Base-by-base conservation (phyloP, 148 eudicot genomes). In the Chenopodium album region DNA sequence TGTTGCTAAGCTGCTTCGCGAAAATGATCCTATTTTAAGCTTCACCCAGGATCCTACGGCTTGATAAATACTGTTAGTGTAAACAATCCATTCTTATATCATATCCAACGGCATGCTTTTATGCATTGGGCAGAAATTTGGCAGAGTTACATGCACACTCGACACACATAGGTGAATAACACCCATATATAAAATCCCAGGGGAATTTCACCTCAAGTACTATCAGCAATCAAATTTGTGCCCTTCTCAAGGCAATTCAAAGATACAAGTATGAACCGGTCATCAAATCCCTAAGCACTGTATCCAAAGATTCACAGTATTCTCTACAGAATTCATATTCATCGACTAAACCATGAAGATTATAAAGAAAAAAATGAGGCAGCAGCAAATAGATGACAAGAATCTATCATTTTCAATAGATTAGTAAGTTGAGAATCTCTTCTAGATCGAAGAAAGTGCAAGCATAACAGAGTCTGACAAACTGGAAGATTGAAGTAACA, bases 11-110 rank as follows among this genome's bases (percentile, higher is more conserved):
- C 82, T 87, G 23, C 87, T 87, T 17, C 78, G 82, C 28, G 87
- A 85, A 79, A 85, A 87, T 74, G 89, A 87, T 69, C 89, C 89
- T 12, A 78, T 87, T 72, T 79, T 87, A 41, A 70, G 81, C 78
- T 87, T 82, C 50, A 84, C 89, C 60, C 82, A 85, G 56, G 85
- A 82, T 69, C 85, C 87, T 6, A 56, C 28, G 52, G 82, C 85
- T 75, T 75, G 34, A 79, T 69, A 41, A 41, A 41, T 41, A 65
- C 54, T 3, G 70, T 13, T 5, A 41, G 1, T 12, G 56, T 10
- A 52, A 52, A 11, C 16, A 41, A 41, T 41, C 44, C 44, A 41
- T 41, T 41, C 44, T 41, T 41, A 41, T 4, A 41, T 41, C 44
- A 41, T 41, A 41, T 41, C 7, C 44, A 9, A 2, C 54, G 14